Evolutionary conservation across 148 eudicot species (phyloP), one percentile per base, ranked within the genome.

Genomic region (Mesembryanthemum crystallinum): DNA sequence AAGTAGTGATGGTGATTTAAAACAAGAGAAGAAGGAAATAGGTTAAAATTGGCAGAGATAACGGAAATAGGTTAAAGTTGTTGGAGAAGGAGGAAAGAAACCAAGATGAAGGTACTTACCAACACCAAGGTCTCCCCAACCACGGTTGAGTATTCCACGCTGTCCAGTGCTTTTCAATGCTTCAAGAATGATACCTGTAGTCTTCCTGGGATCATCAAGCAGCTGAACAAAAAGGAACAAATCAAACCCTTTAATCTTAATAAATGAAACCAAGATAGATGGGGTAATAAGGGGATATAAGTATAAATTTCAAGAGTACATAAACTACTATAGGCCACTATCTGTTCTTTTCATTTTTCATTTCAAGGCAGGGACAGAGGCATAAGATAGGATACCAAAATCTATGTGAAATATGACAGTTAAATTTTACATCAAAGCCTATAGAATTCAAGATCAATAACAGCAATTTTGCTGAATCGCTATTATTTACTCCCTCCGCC

Each of bases 41-140:
- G 73, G 59, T 25, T 76, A 64, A 39, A 71, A 18, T 30, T 21
- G 21, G n/a, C n/a, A n/a, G n/a, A n/a, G n/a, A n/a, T n/a, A n/a
- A n/a, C n/a, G n/a, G n/a, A 14, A 62, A 69, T 70, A 67, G 73
- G 59, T 25, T 76, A 64, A 39, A 71, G 13, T 30, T 21, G 21
- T 18, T 47, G 33, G 25, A 51, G 64, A 32, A 54, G 13, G 42
- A 43, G 54, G 32, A 66, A 25, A 76, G 47, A 15, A 72, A 74
- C 29, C n/a, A 21, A 35, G 49, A 39, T 43, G 63, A 70, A 75
- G 71, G 76, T 67, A 86, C 98, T 85, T 76, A 95, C 98, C 43
- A 73, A 84, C 69, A 76, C 97, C 98, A 77, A 95, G 98, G 81
- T 90, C 94, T 76, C 97, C 96, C 98, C 98, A 95, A 66, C 98